Evolutionary conservation across 2,329 filamentous ascomycete genomes (phyloP).

Genomic region (Onygenales sp.): DNA sequence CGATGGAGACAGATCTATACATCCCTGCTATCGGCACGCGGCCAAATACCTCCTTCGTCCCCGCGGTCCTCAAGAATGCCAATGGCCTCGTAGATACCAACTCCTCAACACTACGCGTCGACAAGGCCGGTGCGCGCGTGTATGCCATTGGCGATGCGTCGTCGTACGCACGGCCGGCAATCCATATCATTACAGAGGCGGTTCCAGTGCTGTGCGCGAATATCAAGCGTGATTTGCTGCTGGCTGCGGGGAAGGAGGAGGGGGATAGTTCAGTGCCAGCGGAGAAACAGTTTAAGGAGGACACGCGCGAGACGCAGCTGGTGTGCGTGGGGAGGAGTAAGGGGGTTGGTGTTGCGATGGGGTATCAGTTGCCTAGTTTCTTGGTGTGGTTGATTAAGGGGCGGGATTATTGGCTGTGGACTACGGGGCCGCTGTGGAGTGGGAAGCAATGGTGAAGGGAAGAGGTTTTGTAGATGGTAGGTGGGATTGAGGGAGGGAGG

Average conservation of each 20-base stretch:
- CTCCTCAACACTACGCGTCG: conserved; percentile 26
- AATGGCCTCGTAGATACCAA: conserved; percentile 34
- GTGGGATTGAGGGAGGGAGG: no score
- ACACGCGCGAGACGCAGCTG: conserved; percentile 37
- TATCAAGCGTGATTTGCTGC: conserved; percentile 39
- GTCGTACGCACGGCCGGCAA: conserved; percentile 30
- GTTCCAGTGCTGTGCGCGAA: conserved; percentile 40
- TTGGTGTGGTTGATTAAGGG: conserved; percentile 43
- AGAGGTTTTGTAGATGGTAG: background rate
- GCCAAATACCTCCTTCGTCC: conserved; percentile 35
- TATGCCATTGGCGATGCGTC: conserved; percentile 42
- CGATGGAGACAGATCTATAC: conserved; percentile 38
- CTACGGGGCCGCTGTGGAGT: conserved; percentile 39
- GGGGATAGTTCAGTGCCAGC: conserved; percentile 16
- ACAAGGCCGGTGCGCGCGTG: conserved; percentile 24
- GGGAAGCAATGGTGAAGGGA: conserved; percentile 43
- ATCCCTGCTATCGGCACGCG: conserved; percentile 37
- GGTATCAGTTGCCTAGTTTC: conserved; percentile 35
- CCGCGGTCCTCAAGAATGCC: conserved; percentile 17
- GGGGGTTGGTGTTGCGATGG: conserved; percentile 38
- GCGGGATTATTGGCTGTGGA: conserved; percentile 39
- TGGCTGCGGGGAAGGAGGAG: conserved; percentile 18
- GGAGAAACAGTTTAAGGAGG: conserved; percentile 27
- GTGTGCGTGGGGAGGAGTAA: conserved; percentile 39
- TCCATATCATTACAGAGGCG: conserved; percentile 34